Conservation (phyloP, 805 yeast genomes). For the Teunomyces funiuensis region DNA sequence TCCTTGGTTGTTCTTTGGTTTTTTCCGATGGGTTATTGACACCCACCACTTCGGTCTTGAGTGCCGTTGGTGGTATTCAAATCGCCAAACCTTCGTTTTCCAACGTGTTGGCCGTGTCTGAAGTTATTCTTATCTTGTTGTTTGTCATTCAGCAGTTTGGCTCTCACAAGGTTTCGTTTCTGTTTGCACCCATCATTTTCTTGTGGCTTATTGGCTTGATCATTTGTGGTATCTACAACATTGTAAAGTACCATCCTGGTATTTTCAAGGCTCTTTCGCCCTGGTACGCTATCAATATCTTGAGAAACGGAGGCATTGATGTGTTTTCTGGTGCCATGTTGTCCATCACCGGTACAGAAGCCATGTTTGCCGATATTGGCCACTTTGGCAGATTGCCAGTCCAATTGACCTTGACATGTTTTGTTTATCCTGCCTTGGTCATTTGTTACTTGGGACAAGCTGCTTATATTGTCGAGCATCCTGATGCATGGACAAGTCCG, state of each 20-base stretch:
- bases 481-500: constrained; percentile 39
- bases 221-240: constrained; percentile 47
- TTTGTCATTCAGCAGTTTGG: constrained; percentile 52
- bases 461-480: constrained; percentile 45
- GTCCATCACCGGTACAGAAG: constrained; percentile 59
- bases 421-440: constrained; percentile 54
- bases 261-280: constrained; percentile 53
- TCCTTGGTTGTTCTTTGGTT: constrained; percentile 57
- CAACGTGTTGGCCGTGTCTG: constrained; percentile 49
- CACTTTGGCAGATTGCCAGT: constrained; percentile 53
- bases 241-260: constrained; percentile 39
- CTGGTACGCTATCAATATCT: constrained; percentile 46
- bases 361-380: constrained; percentile 64
- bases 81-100: constrained; percentile 48
- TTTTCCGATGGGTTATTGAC: constrained; percentile 61
- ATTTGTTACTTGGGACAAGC: constrained; percentile 59
- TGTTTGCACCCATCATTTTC: constrained; percentile 56
- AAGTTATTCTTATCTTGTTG: constrained; percentile 44
- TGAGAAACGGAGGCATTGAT: constrained; percentile 42
- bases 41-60: constrained; percentile 61
- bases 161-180: constrained; percentile 44
- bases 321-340: constrained; percentile 52
- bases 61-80: constrained; percentile 57
- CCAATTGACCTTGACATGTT: constrained; percentile 43
- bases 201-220: constrained; percentile 50